Evolutionary conservation across 2,329 filamentous ascomycete species (phyloP).

Genomic region (Cladobotryum mycophilum): DNA sequence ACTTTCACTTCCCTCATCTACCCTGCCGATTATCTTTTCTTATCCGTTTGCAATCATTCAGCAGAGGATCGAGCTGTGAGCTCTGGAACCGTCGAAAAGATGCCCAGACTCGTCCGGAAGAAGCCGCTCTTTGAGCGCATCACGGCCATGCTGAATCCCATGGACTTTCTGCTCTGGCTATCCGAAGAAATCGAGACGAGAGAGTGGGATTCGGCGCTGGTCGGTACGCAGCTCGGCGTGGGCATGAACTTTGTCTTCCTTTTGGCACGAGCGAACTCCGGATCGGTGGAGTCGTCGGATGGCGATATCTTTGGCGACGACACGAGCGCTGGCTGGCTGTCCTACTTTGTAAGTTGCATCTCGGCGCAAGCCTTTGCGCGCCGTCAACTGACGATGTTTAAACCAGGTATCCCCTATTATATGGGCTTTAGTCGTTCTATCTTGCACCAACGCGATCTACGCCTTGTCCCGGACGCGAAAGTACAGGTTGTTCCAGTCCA

Average conservation of each 20-base stretch:
- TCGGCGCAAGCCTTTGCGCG: conserved; percentile 9
- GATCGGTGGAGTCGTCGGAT: conserved; percentile 34
- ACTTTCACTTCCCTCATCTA: neutral
- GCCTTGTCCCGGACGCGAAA: conserved; percentile 75
- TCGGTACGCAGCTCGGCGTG: conserved; percentile 70
- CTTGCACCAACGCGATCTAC: conserved; percentile 71
- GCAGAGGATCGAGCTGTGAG: neutral
- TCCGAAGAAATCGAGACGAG: conserved; percentile 89
- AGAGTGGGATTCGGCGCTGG: conserved; percentile 79
- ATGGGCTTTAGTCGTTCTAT: conserved; percentile 61
- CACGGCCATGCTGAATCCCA: conserved; percentile 72
- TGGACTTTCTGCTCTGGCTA: conserved; percentile 84
- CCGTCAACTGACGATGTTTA: neutral
- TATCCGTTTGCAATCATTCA: neutral
- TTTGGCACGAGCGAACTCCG: conserved; percentile 72
- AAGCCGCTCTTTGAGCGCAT: conserved; percentile 76
- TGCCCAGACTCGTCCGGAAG: conserved; percentile 75
- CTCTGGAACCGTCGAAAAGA: conserved; percentile 17
- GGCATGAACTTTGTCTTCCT: conserved; percentile 73
- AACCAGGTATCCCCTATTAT: conserved; percentile 61
- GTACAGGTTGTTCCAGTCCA: conserved; percentile 86
- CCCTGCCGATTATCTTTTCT: neutral
- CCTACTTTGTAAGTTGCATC: conserved; percentile 41
- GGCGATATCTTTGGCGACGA: conserved; percentile 85
- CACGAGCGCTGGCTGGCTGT: conserved; percentile 58